phyloP scores from a whole-genome alignment of 352 stramenopile genomes.

The Globisporangium paroecandrum region DNA sequence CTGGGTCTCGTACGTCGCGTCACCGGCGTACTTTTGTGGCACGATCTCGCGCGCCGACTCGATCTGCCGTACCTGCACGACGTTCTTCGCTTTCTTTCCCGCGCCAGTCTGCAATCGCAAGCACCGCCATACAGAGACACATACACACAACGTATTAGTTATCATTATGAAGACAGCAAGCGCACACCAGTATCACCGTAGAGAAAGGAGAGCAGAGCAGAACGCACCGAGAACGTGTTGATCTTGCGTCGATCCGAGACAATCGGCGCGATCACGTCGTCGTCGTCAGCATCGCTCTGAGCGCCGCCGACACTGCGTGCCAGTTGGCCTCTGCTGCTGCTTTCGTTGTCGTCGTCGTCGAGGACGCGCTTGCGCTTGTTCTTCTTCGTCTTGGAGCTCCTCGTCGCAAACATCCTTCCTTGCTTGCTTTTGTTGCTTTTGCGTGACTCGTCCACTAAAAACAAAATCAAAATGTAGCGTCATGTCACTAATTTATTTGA shows the following conservation, averaged over 20 bases:
- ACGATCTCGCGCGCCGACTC: constrained; percentile 75
- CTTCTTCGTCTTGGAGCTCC: constrained; percentile 20
- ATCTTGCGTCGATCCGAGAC: constrained; percentile 34
- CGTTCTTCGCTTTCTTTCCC: constrained; percentile 56
- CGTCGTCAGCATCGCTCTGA: constrained; percentile 8
- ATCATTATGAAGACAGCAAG: not conserved
- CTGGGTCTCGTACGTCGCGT: constrained; percentile 80
- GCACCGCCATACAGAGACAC: not conserved
- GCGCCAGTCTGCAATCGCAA: constrained; percentile 36
- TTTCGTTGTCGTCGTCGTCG: constrained; percentile 8
- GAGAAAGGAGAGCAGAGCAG: not conserved
- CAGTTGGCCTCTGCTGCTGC: not conserved
- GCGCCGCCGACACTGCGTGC: not conserved
- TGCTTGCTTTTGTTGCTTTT: not conserved
- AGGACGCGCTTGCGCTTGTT: constrained; percentile 23
- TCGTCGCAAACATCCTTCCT: constrained; percentile 17
- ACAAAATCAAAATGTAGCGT: not conserved
- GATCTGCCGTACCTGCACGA: constrained; percentile 53
- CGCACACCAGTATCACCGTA: not conserved
- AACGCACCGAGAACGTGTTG: constrained; percentile 58
- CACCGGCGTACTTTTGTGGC: constrained; percentile 72
- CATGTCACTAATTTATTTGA: not conserved
- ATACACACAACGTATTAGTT: not conserved
- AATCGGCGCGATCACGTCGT: constrained; percentile 24
- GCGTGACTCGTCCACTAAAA: not conserved